phyloP scores from a whole-genome alignment of 78 protist genomes.

The Dictyostelium firmibasis region DNA sequence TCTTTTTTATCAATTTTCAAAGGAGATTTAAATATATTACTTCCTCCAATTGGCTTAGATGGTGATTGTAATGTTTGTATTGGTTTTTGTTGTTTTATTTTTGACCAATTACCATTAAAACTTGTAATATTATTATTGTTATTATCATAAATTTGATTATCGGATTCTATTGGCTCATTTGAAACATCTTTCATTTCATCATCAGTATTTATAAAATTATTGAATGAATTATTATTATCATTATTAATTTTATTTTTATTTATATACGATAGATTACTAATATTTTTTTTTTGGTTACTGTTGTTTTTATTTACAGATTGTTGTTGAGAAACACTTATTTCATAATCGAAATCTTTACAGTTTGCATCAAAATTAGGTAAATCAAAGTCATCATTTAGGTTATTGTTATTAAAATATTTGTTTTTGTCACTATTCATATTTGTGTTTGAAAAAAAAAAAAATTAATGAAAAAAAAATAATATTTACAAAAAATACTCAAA shows the following conservation, averaged over 20 bases:
- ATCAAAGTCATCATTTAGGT: background rate
- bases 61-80: background rate
- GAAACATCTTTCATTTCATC: background rate
- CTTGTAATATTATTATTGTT: background rate
- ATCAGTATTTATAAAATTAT: background rate
- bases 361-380: background rate
- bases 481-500: background rate
- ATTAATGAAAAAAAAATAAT: background rate
- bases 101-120: background rate
- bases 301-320: background rate
- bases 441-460: background rate
- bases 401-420: background rate
- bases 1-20: background rate
- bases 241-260: background rate
- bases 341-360: background rate
- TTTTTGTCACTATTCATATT: background rate
- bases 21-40: background rate
- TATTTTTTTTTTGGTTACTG: background rate
- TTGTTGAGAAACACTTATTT: constrained; percentile 3
- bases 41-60: background rate
- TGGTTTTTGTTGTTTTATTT: background rate
- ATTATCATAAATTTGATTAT: background rate
- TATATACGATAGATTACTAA: background rate
- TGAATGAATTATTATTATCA: background rate
- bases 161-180: background rate